These are phyloP conservation scores for Paracorniculantispora psalliotae DNA, from an alignment of 2,329 filamentous ascomycete species.

Conservation along the genomic window DNA sequence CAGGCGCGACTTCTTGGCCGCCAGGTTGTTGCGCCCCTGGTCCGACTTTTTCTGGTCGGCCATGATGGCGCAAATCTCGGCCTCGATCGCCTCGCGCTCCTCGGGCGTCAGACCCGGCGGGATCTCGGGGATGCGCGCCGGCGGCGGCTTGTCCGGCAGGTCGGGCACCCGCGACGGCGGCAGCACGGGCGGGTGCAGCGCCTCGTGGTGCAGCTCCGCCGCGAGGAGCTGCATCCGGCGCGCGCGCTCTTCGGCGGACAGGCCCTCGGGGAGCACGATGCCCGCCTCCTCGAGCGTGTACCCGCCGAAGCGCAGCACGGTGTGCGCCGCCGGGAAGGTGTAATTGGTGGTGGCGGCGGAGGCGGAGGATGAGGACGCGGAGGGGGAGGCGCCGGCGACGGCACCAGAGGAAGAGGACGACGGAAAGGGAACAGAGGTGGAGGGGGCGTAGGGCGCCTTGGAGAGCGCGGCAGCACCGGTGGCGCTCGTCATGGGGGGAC, in stretches of 20 bases:
- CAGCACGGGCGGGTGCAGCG: constrained; percentile 23
- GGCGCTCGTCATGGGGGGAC: background rate
- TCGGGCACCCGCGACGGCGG: constrained; percentile 23
- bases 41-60: constrained; percentile 25
- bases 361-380: background rate
- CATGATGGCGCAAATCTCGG: constrained; percentile 13
- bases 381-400: background rate
- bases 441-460: background rate
- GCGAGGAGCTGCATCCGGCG: constrained; percentile 19
- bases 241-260: constrained; percentile 16
- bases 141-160: constrained; percentile 24
- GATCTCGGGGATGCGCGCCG: constrained; percentile 19
- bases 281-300: constrained; percentile 18
- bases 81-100: constrained; percentile 11
- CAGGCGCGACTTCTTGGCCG: constrained; percentile 32
- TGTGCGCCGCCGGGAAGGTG: background rate
- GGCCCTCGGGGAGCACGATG: constrained; percentile 19
- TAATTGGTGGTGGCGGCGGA: background rate
- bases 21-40: constrained; percentile 32
- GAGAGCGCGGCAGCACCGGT: background rate
- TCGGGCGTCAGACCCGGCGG: constrained; percentile 4
- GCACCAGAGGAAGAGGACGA: background rate
- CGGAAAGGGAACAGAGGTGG: background rate
- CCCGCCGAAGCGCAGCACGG: constrained; percentile 15
- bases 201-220: constrained; percentile 21